These are phyloP conservation scores for Rosa persica DNA, from an alignment of 306 rosid genomes.

Conservation along the genomic window DNA sequence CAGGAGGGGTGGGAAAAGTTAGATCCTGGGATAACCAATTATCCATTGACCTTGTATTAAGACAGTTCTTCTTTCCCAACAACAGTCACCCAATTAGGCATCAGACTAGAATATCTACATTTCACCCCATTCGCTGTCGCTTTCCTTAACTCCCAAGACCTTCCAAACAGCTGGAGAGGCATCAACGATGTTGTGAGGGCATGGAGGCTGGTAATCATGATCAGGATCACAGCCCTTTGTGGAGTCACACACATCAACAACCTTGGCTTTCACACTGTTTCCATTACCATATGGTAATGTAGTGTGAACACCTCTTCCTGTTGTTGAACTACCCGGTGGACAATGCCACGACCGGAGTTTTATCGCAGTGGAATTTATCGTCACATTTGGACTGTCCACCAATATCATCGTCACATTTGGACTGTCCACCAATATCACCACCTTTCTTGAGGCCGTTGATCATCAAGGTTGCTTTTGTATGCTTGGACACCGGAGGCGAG, in stretches of 20 bases:
- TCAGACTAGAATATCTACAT: constrained; percentile 6
- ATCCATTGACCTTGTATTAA: too few relatives aligned
- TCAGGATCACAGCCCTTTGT: not conserved
- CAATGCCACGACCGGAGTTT: not conserved
- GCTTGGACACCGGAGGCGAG: constrained; percentile 29
- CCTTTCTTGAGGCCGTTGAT: not conserved
- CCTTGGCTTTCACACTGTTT: not conserved
- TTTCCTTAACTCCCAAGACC: constrained; percentile 14
- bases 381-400: not conserved
- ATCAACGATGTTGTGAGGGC: constrained; percentile 42
- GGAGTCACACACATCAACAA: not conserved
- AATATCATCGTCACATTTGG: not conserved
- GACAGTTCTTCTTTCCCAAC: too few relatives aligned
- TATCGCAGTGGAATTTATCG: not conserved
- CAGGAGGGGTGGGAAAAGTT: too few relatives aligned
- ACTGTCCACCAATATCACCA: not conserved
- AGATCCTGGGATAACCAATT: too few relatives aligned
- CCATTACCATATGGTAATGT: not conserved
- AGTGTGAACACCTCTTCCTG: not conserved
- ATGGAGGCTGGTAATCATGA: constrained; percentile 27
- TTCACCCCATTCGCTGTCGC: constrained; percentile 7
- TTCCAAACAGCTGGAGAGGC: constrained; percentile 25
- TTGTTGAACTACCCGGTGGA: not conserved
- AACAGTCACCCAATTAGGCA: not conserved
- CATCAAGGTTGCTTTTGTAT: not conserved